phyloP scores from a whole-genome alignment of 2,329 filamentous ascomycete genomes.

The Xylariaceae sp. region DNA sequence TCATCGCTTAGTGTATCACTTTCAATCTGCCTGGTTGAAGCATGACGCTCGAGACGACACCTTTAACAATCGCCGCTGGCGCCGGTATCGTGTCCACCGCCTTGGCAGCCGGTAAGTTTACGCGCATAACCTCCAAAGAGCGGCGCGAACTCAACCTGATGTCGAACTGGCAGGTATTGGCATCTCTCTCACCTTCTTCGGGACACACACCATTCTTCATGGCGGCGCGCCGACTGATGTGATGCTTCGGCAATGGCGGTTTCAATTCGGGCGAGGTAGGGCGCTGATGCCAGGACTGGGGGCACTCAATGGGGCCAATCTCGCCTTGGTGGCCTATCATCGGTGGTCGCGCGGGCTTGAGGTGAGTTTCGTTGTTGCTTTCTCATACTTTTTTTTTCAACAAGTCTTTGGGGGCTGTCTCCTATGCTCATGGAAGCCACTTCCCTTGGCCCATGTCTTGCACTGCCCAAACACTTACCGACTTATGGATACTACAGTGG shows the following conservation, averaged over 20 bases:
- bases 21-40: too few species aligned
- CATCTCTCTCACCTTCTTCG: constrained; percentile 11
- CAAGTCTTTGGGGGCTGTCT: too few species aligned
- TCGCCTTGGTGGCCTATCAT: constrained; percentile 14
- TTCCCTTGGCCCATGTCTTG: too few species aligned
- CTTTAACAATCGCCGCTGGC: background rate
- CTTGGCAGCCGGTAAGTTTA: background rate
- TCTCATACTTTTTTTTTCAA: too few species aligned
- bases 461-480: too few species aligned
- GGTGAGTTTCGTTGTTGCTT: too few species aligned
- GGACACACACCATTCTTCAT: constrained; percentile 14
- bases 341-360: constrained; percentile 12
- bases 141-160: background rate
- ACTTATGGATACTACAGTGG: too few species aligned
- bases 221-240: constrained; percentile 13
- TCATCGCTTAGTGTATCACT: too few species aligned
- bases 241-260: constrained; percentile 19
- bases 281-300: constrained; percentile 11
- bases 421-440: too few species aligned
- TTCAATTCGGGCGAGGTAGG: constrained; percentile 14
- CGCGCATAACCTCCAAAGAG: too few species aligned
- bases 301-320: constrained; percentile 13
- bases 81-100: background rate
- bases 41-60: background rate
- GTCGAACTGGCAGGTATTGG: constrained; percentile 12